phyloP scores from a whole-genome alignment of 1,284 basidiomycete genomes.

The Phellinidium pouzarii region DNA sequence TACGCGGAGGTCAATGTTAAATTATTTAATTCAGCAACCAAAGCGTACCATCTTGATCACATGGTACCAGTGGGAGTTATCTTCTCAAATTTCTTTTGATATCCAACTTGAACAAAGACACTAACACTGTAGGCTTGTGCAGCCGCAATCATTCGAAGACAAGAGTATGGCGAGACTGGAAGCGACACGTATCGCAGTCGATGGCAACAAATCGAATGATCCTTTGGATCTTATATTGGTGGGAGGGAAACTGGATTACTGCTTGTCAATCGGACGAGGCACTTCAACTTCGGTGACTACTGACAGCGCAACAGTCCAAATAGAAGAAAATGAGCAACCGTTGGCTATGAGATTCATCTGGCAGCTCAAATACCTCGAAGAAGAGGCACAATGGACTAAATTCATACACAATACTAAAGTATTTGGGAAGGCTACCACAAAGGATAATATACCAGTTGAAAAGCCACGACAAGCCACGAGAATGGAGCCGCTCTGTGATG shows the following conservation, averaged over 20 bases:
- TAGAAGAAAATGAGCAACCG: background rate
- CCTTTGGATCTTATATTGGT: background rate
- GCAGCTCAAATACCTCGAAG: background rate
- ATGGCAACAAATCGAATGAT: background rate
- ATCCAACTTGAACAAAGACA: background rate
- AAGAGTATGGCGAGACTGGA: background rate
- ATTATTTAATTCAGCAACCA: no score
- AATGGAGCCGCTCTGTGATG: background rate
- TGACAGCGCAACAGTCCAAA: no score
- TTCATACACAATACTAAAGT: background rate
- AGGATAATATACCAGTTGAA: background rate
- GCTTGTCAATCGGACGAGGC: background rate
- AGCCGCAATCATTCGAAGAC: background rate
- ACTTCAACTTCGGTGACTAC: background rate
- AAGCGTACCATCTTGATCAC: no score
- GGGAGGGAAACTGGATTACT: background rate
- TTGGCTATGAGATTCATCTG: background rate
- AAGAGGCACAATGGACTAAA: background rate
- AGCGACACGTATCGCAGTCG: background rate
- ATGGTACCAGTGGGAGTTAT: no score
- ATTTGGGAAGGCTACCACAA: background rate
- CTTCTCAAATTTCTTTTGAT: no score
- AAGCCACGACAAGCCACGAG: background rate
- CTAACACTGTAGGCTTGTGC: no score
- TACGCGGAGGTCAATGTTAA: no score